phyloP scores from a whole-genome alignment of 306 rosid species.

The Alnus rubra region DNA sequence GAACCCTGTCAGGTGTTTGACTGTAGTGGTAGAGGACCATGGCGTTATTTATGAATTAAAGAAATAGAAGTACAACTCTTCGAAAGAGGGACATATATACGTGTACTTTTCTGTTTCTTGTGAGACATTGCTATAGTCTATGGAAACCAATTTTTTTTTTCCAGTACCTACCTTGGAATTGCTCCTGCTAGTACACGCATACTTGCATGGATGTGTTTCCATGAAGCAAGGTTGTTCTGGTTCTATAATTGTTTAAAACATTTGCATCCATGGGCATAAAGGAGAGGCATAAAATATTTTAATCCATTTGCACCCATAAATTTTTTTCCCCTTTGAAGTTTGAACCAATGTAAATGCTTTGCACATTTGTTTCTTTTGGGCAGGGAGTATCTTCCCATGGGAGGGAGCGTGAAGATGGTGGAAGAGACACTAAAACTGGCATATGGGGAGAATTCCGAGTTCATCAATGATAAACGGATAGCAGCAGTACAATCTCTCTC shows the following conservation, averaged over 20 bases:
- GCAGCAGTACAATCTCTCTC: slow-evolving; percentile 95
- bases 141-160: not conserved
- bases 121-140: not conserved
- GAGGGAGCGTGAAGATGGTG: slow-evolving; percentile 80
- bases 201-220: not conserved
- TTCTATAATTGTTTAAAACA: not conserved
- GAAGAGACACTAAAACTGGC: slow-evolving; percentile 93
- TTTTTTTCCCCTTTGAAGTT: not conserved
- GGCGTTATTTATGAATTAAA: not conserved
- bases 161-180: not conserved
- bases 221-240: not conserved
- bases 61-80: not conserved
- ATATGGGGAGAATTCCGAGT: slow-evolving; percentile 82
- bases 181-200: not conserved
- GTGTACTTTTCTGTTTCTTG: not conserved
- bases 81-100: not conserved
- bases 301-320: too few relatives aligned
- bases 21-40: not conserved
- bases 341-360: slow-evolving; percentile 22
- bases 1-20: not conserved
- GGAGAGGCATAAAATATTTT: not conserved
- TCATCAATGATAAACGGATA: slow-evolving; percentile 81
- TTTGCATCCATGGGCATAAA: not conserved
- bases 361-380: slow-evolving; percentile 8
- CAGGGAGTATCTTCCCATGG: slow-evolving; percentile 99